These are phyloP conservation scores for Aegilops bicornis DNA, from an alignment of 176 grass and related monocot species.

Conservation along the genomic window DNA sequence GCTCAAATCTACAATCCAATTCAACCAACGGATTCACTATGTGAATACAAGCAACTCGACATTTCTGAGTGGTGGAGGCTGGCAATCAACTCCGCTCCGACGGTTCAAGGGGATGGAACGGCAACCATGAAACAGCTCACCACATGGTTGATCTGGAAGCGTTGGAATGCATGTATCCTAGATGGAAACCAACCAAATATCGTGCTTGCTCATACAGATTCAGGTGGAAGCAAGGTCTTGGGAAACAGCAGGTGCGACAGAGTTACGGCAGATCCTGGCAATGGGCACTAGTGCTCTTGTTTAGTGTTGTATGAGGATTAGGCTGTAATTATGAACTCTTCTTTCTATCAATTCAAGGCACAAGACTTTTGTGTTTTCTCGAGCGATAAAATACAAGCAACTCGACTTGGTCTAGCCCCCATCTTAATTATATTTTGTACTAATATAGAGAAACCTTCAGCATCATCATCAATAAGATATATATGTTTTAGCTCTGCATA, in stretches of 20 bases:
- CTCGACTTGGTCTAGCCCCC: neutral
- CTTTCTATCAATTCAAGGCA: neutral
- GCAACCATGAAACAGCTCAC: neutral
- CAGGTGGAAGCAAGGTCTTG: neutral
- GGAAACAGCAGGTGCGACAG: neutral
- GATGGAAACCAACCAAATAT: neutral
- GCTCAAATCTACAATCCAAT: neutral
- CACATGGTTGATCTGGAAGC: neutral
- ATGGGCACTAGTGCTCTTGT: neutral
- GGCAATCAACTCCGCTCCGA: neutral
- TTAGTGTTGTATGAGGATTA: neutral
- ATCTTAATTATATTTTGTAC: neutral
- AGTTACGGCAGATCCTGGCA: neutral
- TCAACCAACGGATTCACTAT: neutral
- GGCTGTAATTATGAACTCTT: neutral
- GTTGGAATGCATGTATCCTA: neutral
- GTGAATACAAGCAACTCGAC: neutral
- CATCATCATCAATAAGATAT: neutral
- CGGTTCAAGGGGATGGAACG: neutral
- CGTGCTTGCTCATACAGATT: neutral
- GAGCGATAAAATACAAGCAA: neutral
- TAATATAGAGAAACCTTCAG: neutral
- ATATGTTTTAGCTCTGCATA: neutral
- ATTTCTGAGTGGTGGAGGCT: neutral
- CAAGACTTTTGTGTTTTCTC: neutral